These are phyloP conservation scores for Irineochytrium annulatum DNA, from an alignment of 192 early-diverging fungal genomes.

Conservation along the genomic window DNA sequence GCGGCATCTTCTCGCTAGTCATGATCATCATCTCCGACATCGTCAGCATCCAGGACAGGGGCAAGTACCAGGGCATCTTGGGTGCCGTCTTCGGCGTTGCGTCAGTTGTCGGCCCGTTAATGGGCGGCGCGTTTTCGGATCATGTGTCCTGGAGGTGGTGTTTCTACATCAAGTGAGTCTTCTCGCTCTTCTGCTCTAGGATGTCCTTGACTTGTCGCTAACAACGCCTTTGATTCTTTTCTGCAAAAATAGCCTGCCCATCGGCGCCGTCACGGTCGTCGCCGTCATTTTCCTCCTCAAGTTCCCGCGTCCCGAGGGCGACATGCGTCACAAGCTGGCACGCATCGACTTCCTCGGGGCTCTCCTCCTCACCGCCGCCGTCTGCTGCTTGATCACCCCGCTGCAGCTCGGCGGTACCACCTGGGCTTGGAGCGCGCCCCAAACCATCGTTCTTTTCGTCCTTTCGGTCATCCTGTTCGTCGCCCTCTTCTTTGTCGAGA, in stretches of 20 bases:
- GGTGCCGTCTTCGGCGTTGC: constrained; percentile 77
- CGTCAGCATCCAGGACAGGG: constrained; percentile 18
- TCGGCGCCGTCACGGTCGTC: constrained; percentile 63
- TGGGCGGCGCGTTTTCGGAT: constrained; percentile 84
- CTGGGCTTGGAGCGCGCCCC: constrained; percentile 54
- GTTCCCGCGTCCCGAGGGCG: constrained; percentile 53
- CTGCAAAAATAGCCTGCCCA: constrained; percentile 57
- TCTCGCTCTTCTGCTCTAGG: background rate
- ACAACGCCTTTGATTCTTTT: background rate
- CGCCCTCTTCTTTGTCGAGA: constrained; percentile 62
- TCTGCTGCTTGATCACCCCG: constrained; percentile 65
- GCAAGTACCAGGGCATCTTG: constrained; percentile 61
- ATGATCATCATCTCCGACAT: constrained; percentile 57
- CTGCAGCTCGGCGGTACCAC: constrained; percentile 71
- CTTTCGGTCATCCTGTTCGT: constrained; percentile 37
- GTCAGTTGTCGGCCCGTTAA: constrained; percentile 75
- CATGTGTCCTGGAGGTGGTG: constrained; percentile 28
- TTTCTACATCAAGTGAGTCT: constrained; percentile 53
- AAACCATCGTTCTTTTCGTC: constrained; percentile 57
- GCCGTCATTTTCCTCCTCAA: constrained; percentile 56
- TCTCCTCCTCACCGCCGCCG: constrained; percentile 41
- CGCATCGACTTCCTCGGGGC: constrained; percentile 70
- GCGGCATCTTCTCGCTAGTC: constrained; percentile 71
- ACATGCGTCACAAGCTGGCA: constrained; percentile 51
- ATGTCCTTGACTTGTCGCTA: constrained; percentile 11